Percentiles rank a stretch among this genome's conserved stretches.
phyloP scores from a whole-genome alignment of 1,284 basidiomycete species.

The Xerocomus amazonicus region DNA sequence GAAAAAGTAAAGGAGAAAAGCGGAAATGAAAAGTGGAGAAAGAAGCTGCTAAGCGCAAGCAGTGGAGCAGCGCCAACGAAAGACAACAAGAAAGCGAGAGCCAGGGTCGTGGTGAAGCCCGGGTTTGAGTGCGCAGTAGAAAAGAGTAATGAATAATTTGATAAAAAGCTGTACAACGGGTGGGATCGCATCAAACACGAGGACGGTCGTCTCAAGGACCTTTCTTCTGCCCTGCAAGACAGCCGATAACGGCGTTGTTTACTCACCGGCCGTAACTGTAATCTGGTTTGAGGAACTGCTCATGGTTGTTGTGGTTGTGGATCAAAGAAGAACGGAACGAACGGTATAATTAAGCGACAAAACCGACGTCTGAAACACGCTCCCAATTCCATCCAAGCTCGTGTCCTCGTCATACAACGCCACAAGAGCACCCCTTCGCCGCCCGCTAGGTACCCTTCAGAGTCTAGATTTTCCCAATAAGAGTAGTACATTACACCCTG shows the following conservation, averaged over 20 bases:
- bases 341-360: no score
- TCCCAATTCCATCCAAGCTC: no score
- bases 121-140: background rate
- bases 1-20: background rate
- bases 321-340: no score
- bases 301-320: no score
- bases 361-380: no score
- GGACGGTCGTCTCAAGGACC: background rate
- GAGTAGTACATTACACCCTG: no score
- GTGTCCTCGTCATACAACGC: no score
- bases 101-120: no score
- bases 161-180: constrained; percentile 4
- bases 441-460: background rate
- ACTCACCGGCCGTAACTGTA: background rate
- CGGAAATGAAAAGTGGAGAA: background rate
- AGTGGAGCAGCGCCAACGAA: background rate
- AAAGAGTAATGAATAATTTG: background rate
- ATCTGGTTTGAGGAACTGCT: background rate
- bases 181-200: constrained; percentile 3
- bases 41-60: background rate
- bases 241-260: background rate
- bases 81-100: no score
- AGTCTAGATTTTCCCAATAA: no score
- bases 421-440: no score
- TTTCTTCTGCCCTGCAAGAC: background rate